Evolutionary conservation across 148 eudicot species (phyloP).

Genomic region (Rhododendron simsii): DNA sequence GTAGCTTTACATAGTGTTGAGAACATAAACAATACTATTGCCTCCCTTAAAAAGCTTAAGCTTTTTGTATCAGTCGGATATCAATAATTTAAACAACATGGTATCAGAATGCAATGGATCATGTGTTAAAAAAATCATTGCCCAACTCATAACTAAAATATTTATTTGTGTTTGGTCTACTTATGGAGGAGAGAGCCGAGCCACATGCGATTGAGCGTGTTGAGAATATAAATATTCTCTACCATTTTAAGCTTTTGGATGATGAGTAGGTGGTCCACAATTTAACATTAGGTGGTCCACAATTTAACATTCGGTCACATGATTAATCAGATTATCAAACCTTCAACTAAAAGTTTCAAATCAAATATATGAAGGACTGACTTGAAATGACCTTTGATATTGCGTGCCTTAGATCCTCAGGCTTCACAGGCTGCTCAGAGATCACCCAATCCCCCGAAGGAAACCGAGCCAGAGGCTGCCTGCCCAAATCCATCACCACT

Average conservation of each 20-base stretch:
- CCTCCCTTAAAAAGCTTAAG: background rate
- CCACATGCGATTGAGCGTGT: background rate
- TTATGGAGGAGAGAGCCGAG: background rate
- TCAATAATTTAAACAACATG: background rate
- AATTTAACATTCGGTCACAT: background rate
- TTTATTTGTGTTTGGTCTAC: background rate
- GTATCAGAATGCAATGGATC: background rate
- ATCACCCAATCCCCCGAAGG: conserved; percentile 96
- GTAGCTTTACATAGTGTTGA: background rate
- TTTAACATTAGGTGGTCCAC: background rate
- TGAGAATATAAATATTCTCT: background rate
- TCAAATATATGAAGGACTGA: background rate
- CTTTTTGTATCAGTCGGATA: background rate
- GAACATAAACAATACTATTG: background rate
- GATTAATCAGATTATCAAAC: background rate
- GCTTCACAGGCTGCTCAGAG: conserved; percentile 62
- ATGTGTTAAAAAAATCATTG: background rate
- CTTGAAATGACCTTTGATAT: conserved; percentile 63
- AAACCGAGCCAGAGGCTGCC: conserved; percentile 90
- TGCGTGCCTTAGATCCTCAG: conserved; percentile 72
- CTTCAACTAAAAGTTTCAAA: background rate
- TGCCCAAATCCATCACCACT: conserved; percentile 90
- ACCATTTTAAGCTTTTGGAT: background rate
- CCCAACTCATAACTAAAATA: background rate
- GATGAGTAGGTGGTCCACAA: background rate